These are phyloP conservation scores for Benincasa hispida DNA, from an alignment of 306 rosid species.

Conservation along the genomic window DNA sequence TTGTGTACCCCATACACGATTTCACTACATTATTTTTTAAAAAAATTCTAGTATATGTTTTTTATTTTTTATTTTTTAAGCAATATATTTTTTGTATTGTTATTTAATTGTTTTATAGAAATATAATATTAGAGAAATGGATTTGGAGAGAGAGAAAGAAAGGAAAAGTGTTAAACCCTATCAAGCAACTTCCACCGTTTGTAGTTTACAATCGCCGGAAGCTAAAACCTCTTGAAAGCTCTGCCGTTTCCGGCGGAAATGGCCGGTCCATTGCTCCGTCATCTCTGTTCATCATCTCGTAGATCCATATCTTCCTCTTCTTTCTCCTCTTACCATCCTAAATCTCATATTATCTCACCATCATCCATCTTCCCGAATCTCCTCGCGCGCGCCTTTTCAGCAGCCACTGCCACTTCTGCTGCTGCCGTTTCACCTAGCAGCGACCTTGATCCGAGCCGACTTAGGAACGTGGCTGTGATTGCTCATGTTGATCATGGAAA, in stretches of 20 bases:
- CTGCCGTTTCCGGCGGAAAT: constrained; percentile 28
- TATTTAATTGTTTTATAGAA: neutral
- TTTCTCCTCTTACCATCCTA: constrained; percentile 6
- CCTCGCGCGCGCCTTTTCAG: constrained; percentile 44
- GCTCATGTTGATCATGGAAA: constrained; percentile 98
- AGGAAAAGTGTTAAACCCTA: neutral
- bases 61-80: too few relatives aligned
- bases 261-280: constrained; percentile 73
- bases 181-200: neutral
- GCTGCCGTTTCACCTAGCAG: constrained; percentile 11
- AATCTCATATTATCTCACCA: constrained; percentile 10
- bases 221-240: neutral
- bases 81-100: neutral
- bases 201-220: neutral
- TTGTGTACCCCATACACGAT: too few relatives aligned
- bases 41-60: too few relatives aligned
- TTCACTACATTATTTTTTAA: too few relatives aligned
- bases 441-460: constrained; percentile 46
- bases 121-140: neutral
- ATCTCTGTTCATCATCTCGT: constrained; percentile 53
- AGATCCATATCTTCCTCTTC: constrained; percentile 29
- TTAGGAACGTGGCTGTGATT: constrained; percentile 91
- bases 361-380: constrained; percentile 7
- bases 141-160: neutral
- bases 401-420: constrained; percentile 29